phyloP scores from a whole-genome alignment of 352 stramenopile genomes.

The Globisporangium solare region DNA sequence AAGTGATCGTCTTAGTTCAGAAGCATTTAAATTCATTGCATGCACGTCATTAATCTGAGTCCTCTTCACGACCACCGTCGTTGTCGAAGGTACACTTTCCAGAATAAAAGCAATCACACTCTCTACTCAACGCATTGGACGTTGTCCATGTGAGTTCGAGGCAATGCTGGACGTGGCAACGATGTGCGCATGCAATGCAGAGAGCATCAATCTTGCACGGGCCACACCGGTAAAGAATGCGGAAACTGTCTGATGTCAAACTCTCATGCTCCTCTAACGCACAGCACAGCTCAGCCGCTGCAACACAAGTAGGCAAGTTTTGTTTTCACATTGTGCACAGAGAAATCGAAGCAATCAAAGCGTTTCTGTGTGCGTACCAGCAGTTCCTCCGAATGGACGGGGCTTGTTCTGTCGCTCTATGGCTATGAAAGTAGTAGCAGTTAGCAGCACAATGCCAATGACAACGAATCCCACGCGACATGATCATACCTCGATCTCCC shows the following conservation, averaged over 20 bases:
- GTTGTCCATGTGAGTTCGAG: conserved; percentile 57
- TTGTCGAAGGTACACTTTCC: conserved; percentile 30
- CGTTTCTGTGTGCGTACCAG: conserved; percentile 15
- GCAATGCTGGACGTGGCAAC: conserved; percentile 57
- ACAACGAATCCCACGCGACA: neutral
- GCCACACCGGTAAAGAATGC: conserved; percentile 60
- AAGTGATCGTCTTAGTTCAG: neutral
- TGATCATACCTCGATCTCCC: conserved; percentile 55
- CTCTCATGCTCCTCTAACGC: conserved; percentile 43
- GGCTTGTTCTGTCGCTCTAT: conserved; percentile 19
- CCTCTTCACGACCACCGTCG: conserved; percentile 1
- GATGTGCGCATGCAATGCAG: conserved; percentile 67
- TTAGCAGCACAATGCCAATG: neutral
- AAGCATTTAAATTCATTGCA: neutral
- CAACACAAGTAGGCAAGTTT: neutral
- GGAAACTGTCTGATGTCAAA: conserved; percentile 70
- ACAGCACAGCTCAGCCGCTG: conserved; percentile 49
- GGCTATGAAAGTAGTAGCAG: conserved; percentile 10
- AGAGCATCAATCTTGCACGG: conserved; percentile 43
- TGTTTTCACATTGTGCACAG: neutral
- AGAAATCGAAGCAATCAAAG: neutral
- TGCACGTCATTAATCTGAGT: conserved; percentile 1
- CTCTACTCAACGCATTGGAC: conserved; percentile 34
- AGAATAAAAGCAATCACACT: conserved; percentile 32
- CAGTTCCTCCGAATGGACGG: conserved; percentile 37